Percentiles rank a stretch among this genome's conserved stretches.
Evolutionary conservation across 2,329 filamentous ascomycete genomes (phyloP).

Genomic region (Cladosporium sp.): DNA sequence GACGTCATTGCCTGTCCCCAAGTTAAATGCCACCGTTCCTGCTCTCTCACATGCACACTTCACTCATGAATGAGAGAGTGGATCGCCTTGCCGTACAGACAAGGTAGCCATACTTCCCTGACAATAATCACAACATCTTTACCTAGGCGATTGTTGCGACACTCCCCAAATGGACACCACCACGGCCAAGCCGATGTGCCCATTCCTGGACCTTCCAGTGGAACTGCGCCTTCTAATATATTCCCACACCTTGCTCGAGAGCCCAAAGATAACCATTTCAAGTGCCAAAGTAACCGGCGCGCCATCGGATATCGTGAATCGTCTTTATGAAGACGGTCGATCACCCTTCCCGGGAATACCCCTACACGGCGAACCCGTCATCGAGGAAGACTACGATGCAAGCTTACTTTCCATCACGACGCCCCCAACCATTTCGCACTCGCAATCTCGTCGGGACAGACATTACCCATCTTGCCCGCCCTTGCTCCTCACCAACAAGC

Average conservation of each 20-base stretch:
- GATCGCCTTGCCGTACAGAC: no score
- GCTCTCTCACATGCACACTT: not conserved
- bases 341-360: conserved; percentile 36
- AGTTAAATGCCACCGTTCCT: conserved; percentile 1
- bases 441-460: not conserved
- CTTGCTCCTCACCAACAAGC: conserved; percentile 25
- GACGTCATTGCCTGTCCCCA: conserved; percentile 6
- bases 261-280: conserved; percentile 36
- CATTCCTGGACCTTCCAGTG: conserved; percentile 32
- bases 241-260: conserved; percentile 35
- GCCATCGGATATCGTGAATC: conserved; percentile 27
- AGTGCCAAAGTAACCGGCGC: conserved; percentile 32
- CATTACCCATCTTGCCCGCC: conserved; percentile 13
- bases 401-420: conserved; percentile 30
- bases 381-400: conserved; percentile 31
- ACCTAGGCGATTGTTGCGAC: no score
- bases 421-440: conserved; percentile 24
- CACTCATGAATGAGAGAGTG: not conserved
- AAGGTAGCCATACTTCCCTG: no score
- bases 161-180: conserved; percentile 1
- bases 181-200: conserved; percentile 15
- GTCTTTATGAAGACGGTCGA: conserved; percentile 22
- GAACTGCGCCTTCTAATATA: conserved; percentile 42
- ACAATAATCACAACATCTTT: no score
- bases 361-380: conserved; percentile 32